Conservation (phyloP, 352 stramenopile species). For the Globisporangium abappressorium region DNA sequence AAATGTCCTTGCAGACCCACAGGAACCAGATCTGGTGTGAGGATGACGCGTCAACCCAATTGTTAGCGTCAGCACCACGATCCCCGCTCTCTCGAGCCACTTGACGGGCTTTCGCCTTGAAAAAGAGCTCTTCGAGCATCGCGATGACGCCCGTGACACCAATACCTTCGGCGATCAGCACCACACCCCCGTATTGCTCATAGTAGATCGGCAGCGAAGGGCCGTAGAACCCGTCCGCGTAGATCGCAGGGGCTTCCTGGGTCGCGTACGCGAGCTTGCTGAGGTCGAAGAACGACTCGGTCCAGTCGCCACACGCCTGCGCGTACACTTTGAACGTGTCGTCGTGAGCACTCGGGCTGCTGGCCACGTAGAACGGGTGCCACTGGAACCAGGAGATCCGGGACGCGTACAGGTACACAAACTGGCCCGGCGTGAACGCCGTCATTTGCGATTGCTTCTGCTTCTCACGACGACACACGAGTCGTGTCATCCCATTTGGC, state of each 20-base stretch:
- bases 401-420: slow-evolving; percentile 29
- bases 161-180: slow-evolving; percentile 30
- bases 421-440: slow-evolving; percentile 26
- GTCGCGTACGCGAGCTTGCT: slow-evolving; percentile 27
- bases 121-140: slow-evolving; percentile 32
- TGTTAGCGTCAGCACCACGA: not conserved
- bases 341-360: slow-evolving; percentile 19
- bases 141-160: slow-evolving; percentile 21
- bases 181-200: slow-evolving; percentile 29
- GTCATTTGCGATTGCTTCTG: not conserved
- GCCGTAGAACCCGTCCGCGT: slow-evolving; percentile 33
- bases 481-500: slow-evolving; percentile 25
- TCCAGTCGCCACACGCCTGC: slow-evolving; percentile 20
- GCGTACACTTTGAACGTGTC: slow-evolving; percentile 28
- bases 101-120: slow-evolving; percentile 4
- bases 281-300: slow-evolving; percentile 22
- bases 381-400: slow-evolving; percentile 30
- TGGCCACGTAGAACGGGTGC: slow-evolving; percentile 30
- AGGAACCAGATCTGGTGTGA: slow-evolving; percentile 24
- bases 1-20: slow-evolving; percentile 25
- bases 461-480: slow-evolving; percentile 16
- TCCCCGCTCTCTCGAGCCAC: not conserved
- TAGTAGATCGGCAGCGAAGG: slow-evolving; percentile 19
- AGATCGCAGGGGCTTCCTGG: slow-evolving; percentile 23
- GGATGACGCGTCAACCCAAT: not conserved